These are phyloP conservation scores for Xylariales sp. DNA, from an alignment of 2,329 filamentous ascomycete genomes.

Conservation along the genomic window DNA sequence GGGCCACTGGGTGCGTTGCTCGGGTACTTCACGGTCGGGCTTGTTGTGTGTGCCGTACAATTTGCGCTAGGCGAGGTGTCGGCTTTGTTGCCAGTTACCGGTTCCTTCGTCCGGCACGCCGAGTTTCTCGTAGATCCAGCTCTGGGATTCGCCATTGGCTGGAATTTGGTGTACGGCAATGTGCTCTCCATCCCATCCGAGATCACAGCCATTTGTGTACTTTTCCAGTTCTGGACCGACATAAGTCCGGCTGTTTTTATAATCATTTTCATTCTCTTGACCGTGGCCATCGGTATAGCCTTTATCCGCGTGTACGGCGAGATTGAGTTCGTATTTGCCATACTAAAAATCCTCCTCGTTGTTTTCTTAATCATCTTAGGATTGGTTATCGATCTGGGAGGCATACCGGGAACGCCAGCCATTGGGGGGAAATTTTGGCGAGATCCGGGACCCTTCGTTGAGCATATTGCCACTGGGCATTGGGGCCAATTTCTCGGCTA, in stretches of 20 bases:
- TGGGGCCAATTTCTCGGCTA: slow-evolving; percentile 74
- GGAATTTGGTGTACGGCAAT: slow-evolving; percentile 67
- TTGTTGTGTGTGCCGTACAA: slow-evolving; percentile 68
- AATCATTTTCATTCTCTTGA: slow-evolving; percentile 61
- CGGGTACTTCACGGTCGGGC: slow-evolving; percentile 66
- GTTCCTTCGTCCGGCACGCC: slow-evolving; percentile 70
- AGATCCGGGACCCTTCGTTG: slow-evolving; percentile 74
- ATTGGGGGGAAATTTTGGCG: slow-evolving; percentile 78
- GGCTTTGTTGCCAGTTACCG: slow-evolving; percentile 70
- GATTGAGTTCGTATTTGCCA: slow-evolving; percentile 64
- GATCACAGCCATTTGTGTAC: slow-evolving; percentile 70
- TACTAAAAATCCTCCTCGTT: slow-evolving; percentile 70
- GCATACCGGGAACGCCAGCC: slow-evolving; percentile 66
- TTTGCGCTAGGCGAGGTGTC: slow-evolving; percentile 70
- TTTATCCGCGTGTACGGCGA: slow-evolving; percentile 71
- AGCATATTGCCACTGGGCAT: slow-evolving; percentile 67
- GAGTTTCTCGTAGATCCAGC: slow-evolving; percentile 72
- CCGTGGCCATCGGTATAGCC: slow-evolving; percentile 67
- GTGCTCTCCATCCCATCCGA: slow-evolving; percentile 67
- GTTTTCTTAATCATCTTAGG: slow-evolving; percentile 71
- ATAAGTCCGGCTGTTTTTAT: slow-evolving; percentile 65
- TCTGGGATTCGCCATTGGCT: slow-evolving; percentile 65
- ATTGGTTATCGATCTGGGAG: slow-evolving; percentile 71
- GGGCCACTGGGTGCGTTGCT: slow-evolving; percentile 61
- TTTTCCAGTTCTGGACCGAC: slow-evolving; percentile 73